phyloP scores from a whole-genome alignment of 129 eudicot species.

The Flaveria brownii region DNA sequence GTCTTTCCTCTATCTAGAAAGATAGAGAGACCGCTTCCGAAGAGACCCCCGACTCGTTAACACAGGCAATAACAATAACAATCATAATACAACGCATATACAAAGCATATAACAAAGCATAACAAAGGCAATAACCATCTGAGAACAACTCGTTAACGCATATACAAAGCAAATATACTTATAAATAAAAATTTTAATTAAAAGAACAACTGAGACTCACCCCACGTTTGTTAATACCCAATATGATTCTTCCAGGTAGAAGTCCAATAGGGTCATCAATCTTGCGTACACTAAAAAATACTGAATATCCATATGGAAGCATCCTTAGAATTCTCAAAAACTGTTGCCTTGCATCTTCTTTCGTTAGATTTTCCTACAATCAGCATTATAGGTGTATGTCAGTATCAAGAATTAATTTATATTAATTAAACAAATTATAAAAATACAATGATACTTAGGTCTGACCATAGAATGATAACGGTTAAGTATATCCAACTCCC shows the following conservation, averaged over 20 bases:
- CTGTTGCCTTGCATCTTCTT: constrained; percentile 96
- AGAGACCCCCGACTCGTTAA: no score
- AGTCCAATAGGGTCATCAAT: constrained; percentile 99
- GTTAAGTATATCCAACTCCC: constrained; percentile 82
- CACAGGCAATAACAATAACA: no score
- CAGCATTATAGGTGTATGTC: constrained; percentile 25
- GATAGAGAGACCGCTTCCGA: no score
- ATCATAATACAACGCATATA: no score
- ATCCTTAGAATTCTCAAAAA: constrained; percentile 77
- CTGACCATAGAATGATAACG: constrained; percentile 89
- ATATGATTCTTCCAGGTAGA: constrained; percentile 81
- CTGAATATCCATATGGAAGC: constrained; percentile 94
- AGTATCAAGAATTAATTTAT: background rate
- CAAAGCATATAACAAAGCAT: no score
- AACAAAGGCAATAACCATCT: no score
- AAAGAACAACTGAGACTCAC: constrained; percentile 40
- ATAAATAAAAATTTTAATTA: constrained; percentile 8
- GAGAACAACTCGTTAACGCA: no score
- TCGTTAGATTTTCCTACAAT: constrained; percentile 77
- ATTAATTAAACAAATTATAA: background rate
- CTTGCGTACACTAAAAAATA: constrained; percentile 93
- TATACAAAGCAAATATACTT: background rate
- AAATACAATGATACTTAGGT: background rate
- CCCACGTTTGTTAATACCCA: constrained; percentile 98
- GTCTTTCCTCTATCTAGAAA: no score